Conservation (phyloP, 2,329 filamentous ascomycete species). For the Aureobasidium sp. region DNA sequence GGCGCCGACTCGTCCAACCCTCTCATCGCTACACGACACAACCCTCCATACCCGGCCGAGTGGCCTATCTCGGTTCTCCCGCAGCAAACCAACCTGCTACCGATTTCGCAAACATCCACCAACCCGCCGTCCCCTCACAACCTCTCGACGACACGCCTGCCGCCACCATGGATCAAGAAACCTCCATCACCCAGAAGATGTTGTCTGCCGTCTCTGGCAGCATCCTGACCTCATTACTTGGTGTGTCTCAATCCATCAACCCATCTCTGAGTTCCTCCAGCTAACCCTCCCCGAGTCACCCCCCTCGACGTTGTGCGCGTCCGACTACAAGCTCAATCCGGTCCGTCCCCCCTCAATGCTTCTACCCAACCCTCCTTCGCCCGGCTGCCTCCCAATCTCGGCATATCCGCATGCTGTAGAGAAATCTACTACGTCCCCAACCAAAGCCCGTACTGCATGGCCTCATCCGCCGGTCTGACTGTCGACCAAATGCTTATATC, state of each 20-base stretch:
- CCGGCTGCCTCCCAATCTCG: slow-evolving; percentile 73
- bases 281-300: slow-evolving; percentile 57
- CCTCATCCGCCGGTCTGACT: slow-evolving; percentile 41
- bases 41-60: not conserved
- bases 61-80: slow-evolving; percentile 14
- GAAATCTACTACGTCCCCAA: slow-evolving; percentile 97
- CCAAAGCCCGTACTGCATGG: slow-evolving; percentile 71
- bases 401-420: slow-evolving; percentile 88
- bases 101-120: slow-evolving; percentile 20
- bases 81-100: slow-evolving; percentile 8
- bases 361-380: slow-evolving; percentile 49
- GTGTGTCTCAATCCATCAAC: slow-evolving; percentile 43
- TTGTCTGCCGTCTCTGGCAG: slow-evolving; percentile 86
- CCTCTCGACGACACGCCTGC: slow-evolving; percentile 18
- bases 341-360: slow-evolving; percentile 48
- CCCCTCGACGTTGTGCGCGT: slow-evolving; percentile 95
- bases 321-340: slow-evolving; percentile 78
- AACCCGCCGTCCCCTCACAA: slow-evolving; percentile 19
- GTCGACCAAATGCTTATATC: slow-evolving; percentile 39
- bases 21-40: not conserved
- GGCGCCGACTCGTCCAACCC: not conserved
- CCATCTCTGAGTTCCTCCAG: not conserved
- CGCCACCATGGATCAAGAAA: slow-evolving; percentile 50
- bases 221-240: slow-evolving; percentile 78
- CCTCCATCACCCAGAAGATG: slow-evolving; percentile 87